Conservation (phyloP, 306 rosid species). For the Prunus mongolica region DNA sequence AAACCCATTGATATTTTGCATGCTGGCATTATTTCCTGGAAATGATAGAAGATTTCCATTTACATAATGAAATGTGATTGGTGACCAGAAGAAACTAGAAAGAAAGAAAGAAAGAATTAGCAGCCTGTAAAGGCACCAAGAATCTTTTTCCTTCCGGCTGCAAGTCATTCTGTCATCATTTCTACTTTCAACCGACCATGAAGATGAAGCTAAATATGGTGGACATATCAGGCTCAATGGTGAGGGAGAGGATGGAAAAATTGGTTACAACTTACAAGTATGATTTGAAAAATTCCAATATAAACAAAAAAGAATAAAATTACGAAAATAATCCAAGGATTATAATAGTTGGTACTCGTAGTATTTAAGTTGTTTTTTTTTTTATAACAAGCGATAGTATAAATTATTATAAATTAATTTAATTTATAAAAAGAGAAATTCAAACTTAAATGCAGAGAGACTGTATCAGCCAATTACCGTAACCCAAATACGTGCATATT, state of each 20-base stretch:
- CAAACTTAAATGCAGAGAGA: accelerated
- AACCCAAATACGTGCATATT: too few relatives aligned
- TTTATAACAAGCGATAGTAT: too few relatives aligned
- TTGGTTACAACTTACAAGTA: too few relatives aligned
- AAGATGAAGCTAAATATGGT: not conserved
- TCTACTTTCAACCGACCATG: not conserved
- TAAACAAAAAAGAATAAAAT: too few relatives aligned
- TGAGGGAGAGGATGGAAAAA: not conserved
- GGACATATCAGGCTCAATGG: not conserved
- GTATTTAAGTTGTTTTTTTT: too few relatives aligned
- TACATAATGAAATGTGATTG: not conserved
- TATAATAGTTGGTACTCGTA: too few relatives aligned
- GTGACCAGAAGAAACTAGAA: not conserved
- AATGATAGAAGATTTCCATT: not conserved
- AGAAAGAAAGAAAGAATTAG: not conserved
- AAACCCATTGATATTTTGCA: too few relatives aligned
- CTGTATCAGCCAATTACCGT: too few relatives aligned
- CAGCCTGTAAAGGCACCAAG: not conserved
- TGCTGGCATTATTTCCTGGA: not conserved
- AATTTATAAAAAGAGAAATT: accelerated
- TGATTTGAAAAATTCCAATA: too few relatives aligned
- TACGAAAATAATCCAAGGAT: too few relatives aligned
- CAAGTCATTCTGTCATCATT: not conserved
- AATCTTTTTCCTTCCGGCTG: not conserved
- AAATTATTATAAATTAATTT: too few relatives aligned